Evolutionary conservation across 805 yeast species (phyloP).

Genomic region (Kuraishia hungarica): DNA sequence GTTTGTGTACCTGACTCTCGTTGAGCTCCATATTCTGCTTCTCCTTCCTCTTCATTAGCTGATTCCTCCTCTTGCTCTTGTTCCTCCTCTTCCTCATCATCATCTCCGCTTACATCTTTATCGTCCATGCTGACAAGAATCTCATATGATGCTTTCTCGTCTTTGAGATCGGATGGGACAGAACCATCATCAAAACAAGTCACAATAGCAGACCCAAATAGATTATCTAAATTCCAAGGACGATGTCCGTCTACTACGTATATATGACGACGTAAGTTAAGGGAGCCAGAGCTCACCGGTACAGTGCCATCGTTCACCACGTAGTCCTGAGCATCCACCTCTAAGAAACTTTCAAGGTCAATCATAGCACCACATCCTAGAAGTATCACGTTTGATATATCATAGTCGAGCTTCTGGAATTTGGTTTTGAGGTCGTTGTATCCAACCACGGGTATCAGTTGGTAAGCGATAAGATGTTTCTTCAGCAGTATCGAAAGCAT

Average conservation of each 20-base stretch:
- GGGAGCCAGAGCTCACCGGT: neutral
- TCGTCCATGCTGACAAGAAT: slow-evolving; percentile 33
- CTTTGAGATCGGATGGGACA: slow-evolving; percentile 46
- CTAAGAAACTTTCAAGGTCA: slow-evolving; percentile 70
- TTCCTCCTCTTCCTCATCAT: slow-evolving; percentile 25
- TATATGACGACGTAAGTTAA: slow-evolving; percentile 43
- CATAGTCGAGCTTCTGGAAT: slow-evolving; percentile 58
- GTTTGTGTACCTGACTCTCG: slow-evolving; percentile 6
- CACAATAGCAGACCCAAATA: slow-evolving; percentile 74
- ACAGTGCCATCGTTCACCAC: slow-evolving; percentile 21
- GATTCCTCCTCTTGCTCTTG: slow-evolving; percentile 20
- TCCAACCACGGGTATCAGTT: slow-evolving; percentile 89
- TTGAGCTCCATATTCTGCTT: slow-evolving; percentile 14
- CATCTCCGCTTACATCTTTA: slow-evolving; percentile 27
- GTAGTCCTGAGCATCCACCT: slow-evolving; percentile 48
- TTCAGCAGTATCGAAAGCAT: slow-evolving; percentile 64
- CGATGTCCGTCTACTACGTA: slow-evolving; percentile 88
- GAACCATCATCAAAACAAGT: slow-evolving; percentile 84
- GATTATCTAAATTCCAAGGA: slow-evolving; percentile 93
- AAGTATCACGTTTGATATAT: slow-evolving; percentile 66
- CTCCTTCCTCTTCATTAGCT: slow-evolving; percentile 23
- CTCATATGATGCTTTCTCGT: slow-evolving; percentile 57
- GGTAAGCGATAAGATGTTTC: slow-evolving; percentile 78
- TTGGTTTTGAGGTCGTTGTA: slow-evolving; percentile 67
- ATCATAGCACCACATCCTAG: slow-evolving; percentile 93